Evolutionary conservation across 306 rosid genomes (phyloP), one percentile per base, ranked within the genome.

Genomic region (Begonia masoniana): DNA sequence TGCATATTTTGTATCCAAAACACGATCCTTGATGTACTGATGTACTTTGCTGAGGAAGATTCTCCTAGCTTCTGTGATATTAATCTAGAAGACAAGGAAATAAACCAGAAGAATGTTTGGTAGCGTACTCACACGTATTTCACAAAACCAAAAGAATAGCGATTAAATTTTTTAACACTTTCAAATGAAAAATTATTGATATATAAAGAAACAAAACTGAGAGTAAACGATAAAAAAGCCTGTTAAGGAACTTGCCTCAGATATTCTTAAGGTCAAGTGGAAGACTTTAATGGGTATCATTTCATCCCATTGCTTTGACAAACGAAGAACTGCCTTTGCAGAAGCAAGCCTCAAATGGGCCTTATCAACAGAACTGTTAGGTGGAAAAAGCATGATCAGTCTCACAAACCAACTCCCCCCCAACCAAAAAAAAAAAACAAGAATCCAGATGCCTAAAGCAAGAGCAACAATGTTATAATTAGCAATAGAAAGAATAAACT

Each of bases 301-400:
- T 64, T 92, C 80, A 76, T 92, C 94, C 99, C 99, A 87, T 26
- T 77, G 79, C 84, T 75, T 92, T 51, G 95, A 81, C 63, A 92
- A 61, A 56, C 83, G 87, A 60, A 87, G 85, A 68, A 92, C 74
- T 0, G 95, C 99, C 76, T 92, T 92, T 23, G 96, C 99, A 54
- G 96, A 72, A 66, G 96, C 99, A 66, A 92, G 88, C 72, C 71
- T 82, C 75, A 92, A 54, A 74, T 92, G 85, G 56, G 82, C 95
- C 85, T 81, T 83, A 66, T 92, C 99, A 73, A 81, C 86, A 71
- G 82, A 75, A 76, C 99, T 92, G 95, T 69, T 73, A 55, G 68
- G 64, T 55, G 41, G 64, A 45, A 73, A 51, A 61, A 59, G 63
- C 54, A 61, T 61, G 36, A 56, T 57, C 10, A 54, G 68, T 58